Evolutionary conservation across 352 stramenopile species (phyloP).

Genomic region (Phytophthora citricola): DNA sequence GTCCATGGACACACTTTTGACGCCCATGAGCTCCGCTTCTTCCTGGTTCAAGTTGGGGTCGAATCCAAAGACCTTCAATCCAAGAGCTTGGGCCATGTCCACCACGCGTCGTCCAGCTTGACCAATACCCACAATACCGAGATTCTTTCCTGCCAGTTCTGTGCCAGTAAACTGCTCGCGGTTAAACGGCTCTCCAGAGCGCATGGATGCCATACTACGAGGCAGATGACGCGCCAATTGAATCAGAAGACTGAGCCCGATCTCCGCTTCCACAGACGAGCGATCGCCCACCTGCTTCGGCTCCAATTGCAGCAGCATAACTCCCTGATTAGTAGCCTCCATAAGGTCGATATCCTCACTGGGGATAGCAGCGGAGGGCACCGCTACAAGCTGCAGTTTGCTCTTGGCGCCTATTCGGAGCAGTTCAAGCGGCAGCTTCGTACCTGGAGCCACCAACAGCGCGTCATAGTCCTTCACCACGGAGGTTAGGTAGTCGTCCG

Average conservation of each 20-base stretch:
- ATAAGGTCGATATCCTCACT: constrained; percentile 73
- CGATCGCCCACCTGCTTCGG: constrained; percentile 75
- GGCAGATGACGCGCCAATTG: constrained; percentile 70
- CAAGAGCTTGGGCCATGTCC: constrained; percentile 78
- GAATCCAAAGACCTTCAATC: constrained; percentile 71
- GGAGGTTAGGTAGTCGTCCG: constrained; percentile 38
- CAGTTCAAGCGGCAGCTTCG: constrained; percentile 51
- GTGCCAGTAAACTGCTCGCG: constrained; percentile 65
- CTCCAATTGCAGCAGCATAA: constrained; percentile 82
- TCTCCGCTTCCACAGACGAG: constrained; percentile 80
- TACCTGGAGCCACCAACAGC: constrained; percentile 61
- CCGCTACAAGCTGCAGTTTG: constrained; percentile 63
- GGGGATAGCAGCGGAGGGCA: constrained; percentile 64
- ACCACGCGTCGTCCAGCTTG: constrained; percentile 76
- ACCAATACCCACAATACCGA: constrained; percentile 79
- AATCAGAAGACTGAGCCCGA: constrained; percentile 68
- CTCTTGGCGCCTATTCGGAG: constrained; percentile 48
- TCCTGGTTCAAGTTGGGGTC: constrained; percentile 83
- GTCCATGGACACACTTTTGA: constrained; percentile 66
- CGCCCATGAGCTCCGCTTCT: constrained; percentile 61
- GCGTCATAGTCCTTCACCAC: constrained; percentile 65
- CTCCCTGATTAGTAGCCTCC: constrained; percentile 75
- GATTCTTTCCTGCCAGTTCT: constrained; percentile 64
- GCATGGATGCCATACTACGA: constrained; percentile 50
- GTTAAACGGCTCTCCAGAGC: constrained; percentile 32